A percentile compares a stretch with the other conserved stretches of the same genome.
These are phyloP conservation scores for Ramularia endophylla DNA, from an alignment of 2,329 filamentous ascomycete species.

Conservation along the genomic window DNA sequence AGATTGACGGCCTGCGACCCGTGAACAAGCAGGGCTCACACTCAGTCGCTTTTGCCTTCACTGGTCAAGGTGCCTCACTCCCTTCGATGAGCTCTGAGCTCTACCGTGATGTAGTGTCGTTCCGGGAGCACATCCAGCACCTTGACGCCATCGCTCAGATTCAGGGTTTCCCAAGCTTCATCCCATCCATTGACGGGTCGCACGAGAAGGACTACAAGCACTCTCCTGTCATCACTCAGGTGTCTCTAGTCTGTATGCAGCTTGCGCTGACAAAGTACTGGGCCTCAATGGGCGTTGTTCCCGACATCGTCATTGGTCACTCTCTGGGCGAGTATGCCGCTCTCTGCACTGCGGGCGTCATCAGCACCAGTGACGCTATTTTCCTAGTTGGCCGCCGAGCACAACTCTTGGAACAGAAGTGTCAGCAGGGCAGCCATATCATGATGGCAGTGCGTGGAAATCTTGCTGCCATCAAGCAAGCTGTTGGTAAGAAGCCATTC, in stretches of 20 bases:
- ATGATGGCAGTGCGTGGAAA: constrained; percentile 25
- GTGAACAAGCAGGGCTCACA: constrained; percentile 16
- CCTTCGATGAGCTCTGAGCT: constrained; percentile 26
- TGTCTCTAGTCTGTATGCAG: constrained; percentile 36
- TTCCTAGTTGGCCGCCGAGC: constrained; percentile 34
- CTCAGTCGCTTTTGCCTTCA: constrained; percentile 35
- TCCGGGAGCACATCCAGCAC: constrained; percentile 27
- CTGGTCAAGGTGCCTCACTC: constrained; percentile 34
- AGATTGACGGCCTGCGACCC: constrained; percentile 11
- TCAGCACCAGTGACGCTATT: constrained; percentile 25
- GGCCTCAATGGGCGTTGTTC: constrained; percentile 25
- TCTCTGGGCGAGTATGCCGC: constrained; percentile 38
- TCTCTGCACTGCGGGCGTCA: constrained; percentile 31
- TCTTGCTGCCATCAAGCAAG: constrained; percentile 8
- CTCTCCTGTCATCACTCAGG: constrained; percentile 29
- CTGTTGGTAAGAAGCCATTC: neutral
- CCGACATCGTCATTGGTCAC: constrained; percentile 27
- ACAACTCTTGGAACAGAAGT: constrained; percentile 24
- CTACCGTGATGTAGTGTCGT: constrained; percentile 23
- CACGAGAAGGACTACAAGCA: constrained; percentile 7
- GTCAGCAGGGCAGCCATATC: constrained; percentile 19
- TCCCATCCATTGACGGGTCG: constrained; percentile 19
- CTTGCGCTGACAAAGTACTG: constrained; percentile 34
- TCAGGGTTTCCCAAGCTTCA: constrained; percentile 30
- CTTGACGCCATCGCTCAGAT: constrained; percentile 26